phyloP scores from a whole-genome alignment of 2,329 filamentous ascomycete genomes.

The Fusarium proliferatum region DNA sequence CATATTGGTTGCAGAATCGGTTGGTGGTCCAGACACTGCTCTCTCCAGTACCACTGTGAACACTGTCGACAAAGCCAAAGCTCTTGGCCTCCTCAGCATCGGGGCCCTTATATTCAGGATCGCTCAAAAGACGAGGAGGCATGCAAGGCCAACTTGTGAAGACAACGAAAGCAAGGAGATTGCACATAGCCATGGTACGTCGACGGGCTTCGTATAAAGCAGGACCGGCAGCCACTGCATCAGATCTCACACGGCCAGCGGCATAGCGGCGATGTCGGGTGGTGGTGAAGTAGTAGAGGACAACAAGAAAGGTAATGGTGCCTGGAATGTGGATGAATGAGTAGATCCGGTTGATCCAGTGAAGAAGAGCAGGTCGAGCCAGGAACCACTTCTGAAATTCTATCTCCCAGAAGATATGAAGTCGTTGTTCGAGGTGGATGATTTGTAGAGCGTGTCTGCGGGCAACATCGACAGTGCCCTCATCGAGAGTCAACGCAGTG shows the following conservation, averaged over 20 bases:
- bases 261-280: conserved; percentile 61
- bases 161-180: conserved; percentile 68
- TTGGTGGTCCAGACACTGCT: conserved; percentile 70
- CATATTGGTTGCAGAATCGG: conserved; percentile 80
- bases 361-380: conserved; percentile 66
- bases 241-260: conserved; percentile 42
- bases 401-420: conserved; percentile 74
- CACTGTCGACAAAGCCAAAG: conserved; percentile 71
- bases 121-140: conserved; percentile 70
- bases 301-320: conserved; percentile 74
- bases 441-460: conserved; percentile 75
- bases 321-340: conserved; percentile 84
- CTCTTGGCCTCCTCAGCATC: conserved; percentile 69
- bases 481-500: conserved; percentile 74
- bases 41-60: conserved; percentile 61
- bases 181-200: conserved; percentile 71
- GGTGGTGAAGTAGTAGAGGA: conserved; percentile 77
- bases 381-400: conserved; percentile 67
- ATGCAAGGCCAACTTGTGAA: conserved; percentile 74
- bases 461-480: conserved; percentile 75
- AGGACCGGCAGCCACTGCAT: conserved; percentile 53
- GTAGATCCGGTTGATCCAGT: conserved; percentile 78
- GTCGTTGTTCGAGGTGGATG: conserved; percentile 71
- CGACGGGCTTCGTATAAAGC: conserved; percentile 66
- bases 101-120: conserved; percentile 64